A percentile compares a stretch with the other conserved stretches of the same genome.
phyloP scores from a whole-genome alignment of 2,329 filamentous ascomycete species.

The Trichoderma sp. region DNA sequence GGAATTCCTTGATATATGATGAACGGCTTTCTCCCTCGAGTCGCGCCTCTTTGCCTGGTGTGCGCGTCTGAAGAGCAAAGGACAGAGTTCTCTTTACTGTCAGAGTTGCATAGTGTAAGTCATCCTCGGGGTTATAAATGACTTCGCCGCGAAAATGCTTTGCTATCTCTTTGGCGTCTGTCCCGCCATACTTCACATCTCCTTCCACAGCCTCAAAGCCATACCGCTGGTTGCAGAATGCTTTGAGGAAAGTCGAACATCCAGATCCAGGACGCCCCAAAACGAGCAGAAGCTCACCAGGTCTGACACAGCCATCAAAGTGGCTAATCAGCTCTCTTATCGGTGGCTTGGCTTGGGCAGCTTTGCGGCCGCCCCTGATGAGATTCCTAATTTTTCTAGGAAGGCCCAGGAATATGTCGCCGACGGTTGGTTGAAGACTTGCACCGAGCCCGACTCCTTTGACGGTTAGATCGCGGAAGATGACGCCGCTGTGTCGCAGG shows the following conservation, averaged over 20 bases:
- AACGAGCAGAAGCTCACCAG: constrained; percentile 68
- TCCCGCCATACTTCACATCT: constrained; percentile 61
- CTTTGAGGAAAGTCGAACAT: constrained; percentile 69
- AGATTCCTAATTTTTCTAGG: constrained; percentile 44
- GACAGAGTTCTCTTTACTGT: constrained; percentile 64
- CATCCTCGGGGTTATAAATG: constrained; percentile 66
- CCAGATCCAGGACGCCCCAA: constrained; percentile 66
- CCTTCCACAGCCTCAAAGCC: constrained; percentile 64
- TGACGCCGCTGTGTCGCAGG: constrained; percentile 65
- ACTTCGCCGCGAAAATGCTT: constrained; percentile 59
- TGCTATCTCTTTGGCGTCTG: constrained; percentile 44
- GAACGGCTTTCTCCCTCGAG: constrained; percentile 58
- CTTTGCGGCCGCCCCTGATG: constrained; percentile 51
- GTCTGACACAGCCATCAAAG: constrained; percentile 66
- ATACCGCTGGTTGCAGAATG: constrained; percentile 67
- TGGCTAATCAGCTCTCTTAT: constrained; percentile 64
- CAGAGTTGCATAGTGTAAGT: constrained; percentile 67
- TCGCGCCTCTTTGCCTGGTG: constrained; percentile 50
- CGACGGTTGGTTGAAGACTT: constrained; percentile 51
- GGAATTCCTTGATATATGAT: constrained; percentile 53
- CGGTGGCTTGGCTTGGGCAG: constrained; percentile 54
- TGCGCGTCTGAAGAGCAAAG: constrained; percentile 65
- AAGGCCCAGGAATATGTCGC: constrained; percentile 62
- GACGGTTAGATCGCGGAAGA: constrained; percentile 69
- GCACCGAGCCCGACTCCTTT: constrained; percentile 68